Base-by-base conservation (phyloP, 345 rosid species). In the Theobroma cacao region DNA sequence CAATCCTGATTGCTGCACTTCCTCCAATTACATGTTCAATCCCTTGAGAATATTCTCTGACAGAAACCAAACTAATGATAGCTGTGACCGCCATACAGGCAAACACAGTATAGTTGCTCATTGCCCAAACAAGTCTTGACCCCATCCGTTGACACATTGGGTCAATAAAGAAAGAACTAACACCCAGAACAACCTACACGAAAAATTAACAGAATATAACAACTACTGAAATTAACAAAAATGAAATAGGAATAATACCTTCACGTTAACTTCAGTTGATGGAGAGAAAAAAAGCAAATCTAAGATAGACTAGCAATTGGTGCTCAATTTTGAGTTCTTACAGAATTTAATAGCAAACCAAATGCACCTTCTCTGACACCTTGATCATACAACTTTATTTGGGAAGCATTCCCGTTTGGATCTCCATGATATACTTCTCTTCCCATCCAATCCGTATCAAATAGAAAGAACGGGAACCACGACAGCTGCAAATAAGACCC, bases 381-480 rank as follows among this genome's bases (percentile, higher is more conserved):
- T 86, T 89, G 87, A 84, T 89, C 87, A 78, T 94, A 96, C 52
- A 91, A 88, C 74, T 86, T 83, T 17, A 89, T 88, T 78, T 79
- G 90, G 73, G 80, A 50, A 45, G 85, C 64, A 83, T 78, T 85
- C 72, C 94, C 95, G 20, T 85, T 92, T 15, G 99, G 98, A 89
- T 94, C 80, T 47, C 98, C 99, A 74, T 91, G 97, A 84, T 94
- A 94, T 62, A 97, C 98, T 86, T 97, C 98, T 84, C 98, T 91
- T 58, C 99, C 99, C 99, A 97, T 97, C 99, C 99, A 97, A 86
- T 97, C 98, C 47, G 97, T 93, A 86, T 97, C 98, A 72, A 94
- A 96, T 69, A 97, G 90, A 86, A 96, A 93, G 92, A 94, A 93
- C 6, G 98, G 99, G 81, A 96, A 96, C 99, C 98, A 94, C 53